A percentile compares a stretch with the other conserved stretches of the same genome.
These are phyloP conservation scores for Pisolithus tinctorius DNA, from an alignment of 768 basidiomycete species.

Conservation along the genomic window DNA sequence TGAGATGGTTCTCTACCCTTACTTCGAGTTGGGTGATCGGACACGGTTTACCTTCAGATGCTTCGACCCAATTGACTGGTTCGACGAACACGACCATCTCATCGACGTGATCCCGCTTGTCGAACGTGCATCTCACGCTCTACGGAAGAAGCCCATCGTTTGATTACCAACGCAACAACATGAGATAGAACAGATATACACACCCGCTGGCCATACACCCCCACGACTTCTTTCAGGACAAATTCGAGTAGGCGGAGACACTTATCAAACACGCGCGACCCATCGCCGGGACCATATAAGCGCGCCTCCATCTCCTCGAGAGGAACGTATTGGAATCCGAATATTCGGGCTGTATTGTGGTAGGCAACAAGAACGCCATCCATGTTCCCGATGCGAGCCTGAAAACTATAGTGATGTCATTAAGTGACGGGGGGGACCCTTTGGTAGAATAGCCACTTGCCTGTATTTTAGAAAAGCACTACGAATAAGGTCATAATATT, in stretches of 20 bases:
- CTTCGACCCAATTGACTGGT: conserved; percentile 43
- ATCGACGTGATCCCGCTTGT: conserved; percentile 39
- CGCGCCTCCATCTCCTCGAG: conserved; percentile 82
- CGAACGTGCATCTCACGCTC: conserved; percentile 57
- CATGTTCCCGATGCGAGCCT: conserved; percentile 95
- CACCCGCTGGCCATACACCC: conserved; percentile 63
- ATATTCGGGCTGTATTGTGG: conserved; percentile 80
- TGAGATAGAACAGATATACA: conserved; percentile 12
- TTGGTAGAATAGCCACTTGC: conserved; percentile 29
- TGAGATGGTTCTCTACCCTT: conserved; percentile 38
- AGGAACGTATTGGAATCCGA: conserved; percentile 92
- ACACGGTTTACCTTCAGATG: conserved; percentile 22
- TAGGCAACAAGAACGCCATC: conserved; percentile 88
- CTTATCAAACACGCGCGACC: conserved; percentile 69
- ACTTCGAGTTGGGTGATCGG: conserved; percentile 59
- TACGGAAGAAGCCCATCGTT: conserved; percentile 12
- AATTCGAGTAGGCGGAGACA: conserved; percentile 67
- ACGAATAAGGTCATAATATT: conserved; percentile 91
- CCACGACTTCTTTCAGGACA: conserved; percentile 49
- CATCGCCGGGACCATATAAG: conserved; percentile 55
- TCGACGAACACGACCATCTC: conserved; percentile 62
- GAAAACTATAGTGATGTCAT: conserved; percentile 51
- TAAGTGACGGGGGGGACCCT: background rate
- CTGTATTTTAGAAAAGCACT: conserved; percentile 93
- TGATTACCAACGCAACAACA: background rate